phyloP scores from a whole-genome alignment of 2,329 filamentous ascomycete genomes.

The Colletotrichum echinochloae region DNA sequence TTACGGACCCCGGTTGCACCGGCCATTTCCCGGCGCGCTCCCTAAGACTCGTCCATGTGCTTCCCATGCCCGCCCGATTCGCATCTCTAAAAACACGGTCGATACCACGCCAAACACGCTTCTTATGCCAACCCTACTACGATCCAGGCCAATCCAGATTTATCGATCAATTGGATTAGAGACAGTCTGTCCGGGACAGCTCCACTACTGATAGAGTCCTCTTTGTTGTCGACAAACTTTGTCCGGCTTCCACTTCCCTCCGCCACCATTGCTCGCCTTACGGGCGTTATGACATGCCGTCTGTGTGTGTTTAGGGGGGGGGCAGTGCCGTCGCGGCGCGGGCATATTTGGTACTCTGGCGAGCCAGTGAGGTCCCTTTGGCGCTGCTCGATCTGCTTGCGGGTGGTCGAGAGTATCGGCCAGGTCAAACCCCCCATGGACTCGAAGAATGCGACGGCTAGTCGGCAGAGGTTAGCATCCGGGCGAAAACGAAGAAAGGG shows the following conservation, averaged over 20 bases:
- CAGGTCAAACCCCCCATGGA: slow-evolving; percentile 76
- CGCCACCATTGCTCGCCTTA: neutral
- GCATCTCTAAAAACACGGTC: neutral
- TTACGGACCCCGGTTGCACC: neutral
- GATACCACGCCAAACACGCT: neutral
- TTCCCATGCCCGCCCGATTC: neutral
- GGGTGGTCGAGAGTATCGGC: slow-evolving; percentile 67
- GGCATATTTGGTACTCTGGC: slow-evolving; percentile 72
- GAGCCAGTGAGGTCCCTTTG: slow-evolving; percentile 69
- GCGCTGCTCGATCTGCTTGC: slow-evolving; percentile 70
- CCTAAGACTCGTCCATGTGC: neutral
- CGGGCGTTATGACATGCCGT: neutral
- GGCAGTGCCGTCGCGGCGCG: slow-evolving; percentile 66
- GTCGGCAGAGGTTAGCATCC: slow-evolving; percentile 10
- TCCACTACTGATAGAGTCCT: neutral
- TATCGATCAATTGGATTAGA: neutral
- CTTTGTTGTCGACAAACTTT: neutral
- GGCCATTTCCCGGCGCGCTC: neutral
- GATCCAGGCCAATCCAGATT: neutral
- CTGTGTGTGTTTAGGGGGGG: too few species aligned
- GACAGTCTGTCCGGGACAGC: neutral
- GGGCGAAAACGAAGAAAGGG: slow-evolving; percentile 2
- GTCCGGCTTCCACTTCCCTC: neutral
- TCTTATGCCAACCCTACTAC: neutral
- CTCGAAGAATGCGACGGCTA: slow-evolving; percentile 70